Evolutionary conservation across 129 eudicot genomes (phyloP), one percentile per base, ranked within the genome.

Genomic region (Centrapalus pauciflorus): DNA sequence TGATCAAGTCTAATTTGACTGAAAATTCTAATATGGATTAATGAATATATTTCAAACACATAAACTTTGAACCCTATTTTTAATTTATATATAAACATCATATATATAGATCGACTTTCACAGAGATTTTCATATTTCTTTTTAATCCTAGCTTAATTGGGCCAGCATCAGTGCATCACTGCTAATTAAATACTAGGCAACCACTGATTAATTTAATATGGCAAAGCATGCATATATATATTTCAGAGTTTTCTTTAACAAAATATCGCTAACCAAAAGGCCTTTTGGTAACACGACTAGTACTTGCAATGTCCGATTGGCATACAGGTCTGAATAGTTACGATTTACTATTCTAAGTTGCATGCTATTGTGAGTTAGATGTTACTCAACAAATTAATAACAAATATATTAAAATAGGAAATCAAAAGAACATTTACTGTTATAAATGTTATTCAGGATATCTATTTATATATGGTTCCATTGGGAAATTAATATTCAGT

Each of bases 121-220:
- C 28, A 32, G 29, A 26, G 54, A 4, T 25, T 61, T 27, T 1
- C 27, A 0, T 10, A 3, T 34, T 10, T 20, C 28, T 21, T 26
- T 40, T 43, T 64, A 40, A 64, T 25, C 7, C 5, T 17, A 43
- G 24, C 24, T 40, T 25, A 6, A 45, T 1, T 45, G n/a, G 57
- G 70, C 38, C 70, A 57, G 57, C 70, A 64, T 43, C 40, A 49
- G n/a, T n/a, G n/a, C n/a, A n/a, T n/a, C n/a, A n/a, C n/a, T n/a
- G n/a, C n/a, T n/a, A n/a, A n/a, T 37, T 43, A 7, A 64, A 20
- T 28, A 34, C 64, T 57, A 57, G 24, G 13, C 25, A 41, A 5
- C 24, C 69, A 64, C 28, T 57, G 21, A n/a, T n/a, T 25, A 24
- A 14, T 57, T 57, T 29, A 30, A 57, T 57, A 30, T 57, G 43